Percentiles rank a stretch among this genome's conserved stretches.
Conservation (phyloP, 2,329 filamentous ascomycete species). For the Claviceps quebecensis region DNA sequence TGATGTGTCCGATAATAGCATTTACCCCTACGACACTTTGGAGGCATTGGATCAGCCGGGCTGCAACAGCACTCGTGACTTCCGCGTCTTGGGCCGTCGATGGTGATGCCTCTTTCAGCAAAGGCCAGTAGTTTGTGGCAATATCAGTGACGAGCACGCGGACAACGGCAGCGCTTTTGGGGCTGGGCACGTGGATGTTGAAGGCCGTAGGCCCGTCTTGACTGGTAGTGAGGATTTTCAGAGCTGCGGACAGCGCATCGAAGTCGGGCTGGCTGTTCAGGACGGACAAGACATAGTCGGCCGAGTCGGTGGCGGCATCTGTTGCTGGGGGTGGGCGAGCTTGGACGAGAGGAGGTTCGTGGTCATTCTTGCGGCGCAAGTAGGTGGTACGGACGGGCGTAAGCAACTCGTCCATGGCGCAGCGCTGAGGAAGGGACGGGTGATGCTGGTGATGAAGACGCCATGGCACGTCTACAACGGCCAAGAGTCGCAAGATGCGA, state of each 20-base stretch:
- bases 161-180: constrained; percentile 60
- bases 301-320: constrained; percentile 13
- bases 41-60: constrained; percentile 48
- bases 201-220: constrained; percentile 10
- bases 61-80: not conserved
- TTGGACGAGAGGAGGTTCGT: constrained; percentile 25
- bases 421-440: not conserved
- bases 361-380: constrained; percentile 20
- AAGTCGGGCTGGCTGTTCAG: constrained; percentile 50
- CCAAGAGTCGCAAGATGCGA: not conserved
- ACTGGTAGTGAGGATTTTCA: constrained; percentile 34
- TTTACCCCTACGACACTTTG: constrained; percentile 65
- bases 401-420: constrained; percentile 40
- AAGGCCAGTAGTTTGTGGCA: constrained; percentile 68
- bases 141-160: constrained; percentile 61
- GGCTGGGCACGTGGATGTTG: constrained; percentile 33
- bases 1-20: constrained; percentile 57
- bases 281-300: constrained; percentile 41
- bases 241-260: constrained; percentile 34
- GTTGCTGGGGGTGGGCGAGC: constrained; percentile 13
- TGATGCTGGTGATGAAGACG: too few species aligned
- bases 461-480: too few species aligned
- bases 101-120: constrained; percentile 35
- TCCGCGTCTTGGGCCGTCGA: constrained; percentile 4
- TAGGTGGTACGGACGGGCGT: constrained; percentile 40